Evolutionary conservation across 371 early-diverging fungal genomes (phyloP).

Genomic region (Syncephalis plumigaleata): DNA sequence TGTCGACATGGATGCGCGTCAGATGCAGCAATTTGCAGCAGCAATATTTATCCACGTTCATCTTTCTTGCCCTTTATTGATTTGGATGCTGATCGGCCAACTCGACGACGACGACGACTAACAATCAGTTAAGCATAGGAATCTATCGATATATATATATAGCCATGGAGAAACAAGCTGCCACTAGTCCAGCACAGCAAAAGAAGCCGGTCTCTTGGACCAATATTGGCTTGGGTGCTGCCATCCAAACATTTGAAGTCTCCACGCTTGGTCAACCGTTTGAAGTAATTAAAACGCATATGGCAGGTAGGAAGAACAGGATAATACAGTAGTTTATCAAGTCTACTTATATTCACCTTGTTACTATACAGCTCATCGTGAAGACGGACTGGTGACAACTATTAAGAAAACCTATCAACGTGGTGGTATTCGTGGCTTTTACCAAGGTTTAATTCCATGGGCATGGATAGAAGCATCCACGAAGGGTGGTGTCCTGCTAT

Average conservation of each 20-base stretch:
- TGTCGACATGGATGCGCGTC: too few species aligned
- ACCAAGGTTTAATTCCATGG: conserved; percentile 70
- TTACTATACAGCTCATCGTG: conserved; percentile 53
- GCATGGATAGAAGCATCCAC: conserved; percentile 88
- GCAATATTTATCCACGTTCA: too few species aligned
- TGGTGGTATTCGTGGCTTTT: conserved; percentile 68
- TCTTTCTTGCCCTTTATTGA: too few species aligned
- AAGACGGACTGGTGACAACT: conserved; percentile 39
- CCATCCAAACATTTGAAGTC: conserved; percentile 40
- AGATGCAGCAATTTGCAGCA: too few species aligned
- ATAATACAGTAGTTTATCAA: too few species aligned
- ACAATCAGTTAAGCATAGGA: too few species aligned
- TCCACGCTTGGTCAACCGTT: conserved; percentile 83
- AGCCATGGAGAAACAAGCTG: too few species aligned
- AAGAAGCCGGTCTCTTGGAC: conserved; percentile 11
- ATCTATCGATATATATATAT: too few species aligned
- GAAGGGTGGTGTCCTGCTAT: conserved; percentile 88
- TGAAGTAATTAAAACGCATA: conserved; percentile 78
- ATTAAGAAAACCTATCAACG: conserved; percentile 49
- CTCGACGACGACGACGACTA: too few species aligned
- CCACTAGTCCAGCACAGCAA: background rate
- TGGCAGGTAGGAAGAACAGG: conserved; percentile 21
- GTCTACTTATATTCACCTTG: too few species aligned
- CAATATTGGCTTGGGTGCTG: conserved; percentile 9
- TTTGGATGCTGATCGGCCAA: too few species aligned